Evolutionary conservation across 768 basidiomycete species (phyloP), one percentile per base, ranked within the genome.

Genomic region (Ramaria sp.): DNA sequence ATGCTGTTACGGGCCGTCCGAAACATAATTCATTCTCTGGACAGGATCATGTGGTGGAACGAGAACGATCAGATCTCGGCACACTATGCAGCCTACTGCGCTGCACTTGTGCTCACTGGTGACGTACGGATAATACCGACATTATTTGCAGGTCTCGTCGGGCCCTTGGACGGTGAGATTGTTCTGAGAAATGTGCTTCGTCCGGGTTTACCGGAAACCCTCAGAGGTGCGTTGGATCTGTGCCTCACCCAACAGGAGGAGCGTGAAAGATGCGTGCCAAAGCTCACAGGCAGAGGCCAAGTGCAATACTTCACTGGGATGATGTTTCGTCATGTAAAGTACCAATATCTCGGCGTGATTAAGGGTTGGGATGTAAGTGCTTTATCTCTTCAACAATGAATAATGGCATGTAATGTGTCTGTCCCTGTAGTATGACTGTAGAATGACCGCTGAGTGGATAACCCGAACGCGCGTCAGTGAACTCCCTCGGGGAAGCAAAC

Each of bases 221-320:
- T 65, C 20, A 67, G 55, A 58, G 56, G 59, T 12, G 56, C 69
- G 7, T 62, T 78, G 37, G 58, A 69, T 48, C 5, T 2, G 11
- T 24, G 37, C 24, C 47, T 57, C 57, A 60, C 59, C 51, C 68
- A 67, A 39, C 60, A 63, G 7, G 73, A 75, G 58, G 63, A 64
- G 24, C 57, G 66, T 31, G 59, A 63, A 7, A 69, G 69, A 11
- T 38, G 60, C n/a, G 62, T 63, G 22, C 62, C 66, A 12, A 62
- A 31, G 69, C 71, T 13, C 63, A 51, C 41, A 51, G 15, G 37
- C 43, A 30, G 41, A 20, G 46, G 41, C 2, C 56, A 47, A 30
- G 65, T 79, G 11, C 66, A 69, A 61, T 69, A 74, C 62, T 79
- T 76, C 57, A 77, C 78, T 31, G 79, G 80, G 11, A 73, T 77